Evolutionary conservation across 306 rosid genomes (phyloP), one percentile per base, ranked within the genome.

Genomic region (Lathyrus tuberosus): DNA sequence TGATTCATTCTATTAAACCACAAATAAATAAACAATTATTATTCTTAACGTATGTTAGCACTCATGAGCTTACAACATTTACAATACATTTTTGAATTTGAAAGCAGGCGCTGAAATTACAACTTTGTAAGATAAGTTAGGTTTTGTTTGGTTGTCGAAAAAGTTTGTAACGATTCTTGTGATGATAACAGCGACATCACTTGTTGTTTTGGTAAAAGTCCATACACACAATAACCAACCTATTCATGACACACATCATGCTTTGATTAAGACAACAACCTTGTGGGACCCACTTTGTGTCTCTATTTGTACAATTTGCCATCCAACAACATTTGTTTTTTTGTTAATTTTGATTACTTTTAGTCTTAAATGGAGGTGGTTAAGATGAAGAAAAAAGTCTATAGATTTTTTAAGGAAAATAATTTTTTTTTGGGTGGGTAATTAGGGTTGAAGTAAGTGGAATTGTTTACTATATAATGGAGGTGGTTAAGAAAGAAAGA

Each of bases 121-220:
- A 11, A 46, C 54, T 48, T 47, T 16, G 56, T 49, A 49, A 33
- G 1, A 33, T 33, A 6, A 17, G 57, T 49, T 17, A 11, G 22
- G 59, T 53, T 47, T n/a, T 71, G 53, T 46, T 58, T 60, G 75
- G 56, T 49, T 47, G 37, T 22, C 65, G 22, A 72, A 59, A 80
- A 80, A 82, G 85, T 85, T 87, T 84, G 73, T 64, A 80, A 77
- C 48, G 64, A 71, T 46, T 80, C 81, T 81, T 76, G 90, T 86
- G 95, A 88, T 65, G 95, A 88, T 65, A 74, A 83, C 84, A 84
- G 31, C 74, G 90, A 86, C 87, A 28, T 85, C 70, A 71, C 84
- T 86, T 83, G 67, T 82, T 61, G 84, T 84, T 88, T 86, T 77
- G 92, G 92, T 86, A 76, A 84, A 70, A 70, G 80, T 75, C 42